Percentiles rank a stretch among this genome's conserved stretches.
Evolutionary conservation across 768 basidiomycete genomes (phyloP).

Genomic region (Podaxis mareebaensis): DNA sequence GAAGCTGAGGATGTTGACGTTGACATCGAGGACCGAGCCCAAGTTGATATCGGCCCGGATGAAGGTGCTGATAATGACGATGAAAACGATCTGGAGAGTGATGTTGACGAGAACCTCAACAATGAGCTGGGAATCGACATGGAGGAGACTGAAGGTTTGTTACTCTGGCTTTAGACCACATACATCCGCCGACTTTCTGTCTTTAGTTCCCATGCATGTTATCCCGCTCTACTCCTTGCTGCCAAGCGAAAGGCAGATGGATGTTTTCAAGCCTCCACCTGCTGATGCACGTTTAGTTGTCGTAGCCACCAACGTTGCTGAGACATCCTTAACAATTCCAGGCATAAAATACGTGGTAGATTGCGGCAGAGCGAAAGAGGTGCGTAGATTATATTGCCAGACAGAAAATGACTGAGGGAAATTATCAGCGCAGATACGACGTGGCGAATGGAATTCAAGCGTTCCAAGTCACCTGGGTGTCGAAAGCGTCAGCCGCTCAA

Average conservation of each 20-base stretch:
- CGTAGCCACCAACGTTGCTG: conserved; percentile 94
- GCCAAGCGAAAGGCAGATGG: conserved; percentile 93
- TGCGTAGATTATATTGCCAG: conserved; percentile 26
- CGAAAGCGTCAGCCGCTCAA: conserved; percentile 93
- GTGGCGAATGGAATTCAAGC: conserved; percentile 80
- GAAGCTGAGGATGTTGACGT: conserved; percentile 71
- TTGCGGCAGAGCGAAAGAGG: conserved; percentile 93
- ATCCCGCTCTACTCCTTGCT: conserved; percentile 93
- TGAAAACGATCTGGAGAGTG: conserved; percentile 74
- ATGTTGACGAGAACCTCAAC: conserved; percentile 59
- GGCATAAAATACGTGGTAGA: conserved; percentile 98
- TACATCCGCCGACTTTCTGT: conserved; percentile 7
- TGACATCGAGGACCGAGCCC: conserved; percentile 35
- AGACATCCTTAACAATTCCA: conserved; percentile 96
- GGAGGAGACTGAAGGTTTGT: conserved; percentile 69
- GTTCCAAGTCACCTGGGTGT: conserved; percentile 91
- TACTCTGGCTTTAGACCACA: conserved; percentile 8
- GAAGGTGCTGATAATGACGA: conserved; percentile 67
- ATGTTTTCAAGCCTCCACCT: conserved; percentile 86
- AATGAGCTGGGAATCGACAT: conserved; percentile 57
- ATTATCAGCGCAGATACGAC: conserved; percentile 78
- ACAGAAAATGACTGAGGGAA: not conserved
- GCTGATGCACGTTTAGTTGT: conserved; percentile 83
- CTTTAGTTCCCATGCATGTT: conserved; percentile 86
- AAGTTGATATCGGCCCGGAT: conserved; percentile 56